Evolutionary conservation across 2,329 filamentous ascomycete species (phyloP).

Genomic region (Salinomyces thailandicus): DNA sequence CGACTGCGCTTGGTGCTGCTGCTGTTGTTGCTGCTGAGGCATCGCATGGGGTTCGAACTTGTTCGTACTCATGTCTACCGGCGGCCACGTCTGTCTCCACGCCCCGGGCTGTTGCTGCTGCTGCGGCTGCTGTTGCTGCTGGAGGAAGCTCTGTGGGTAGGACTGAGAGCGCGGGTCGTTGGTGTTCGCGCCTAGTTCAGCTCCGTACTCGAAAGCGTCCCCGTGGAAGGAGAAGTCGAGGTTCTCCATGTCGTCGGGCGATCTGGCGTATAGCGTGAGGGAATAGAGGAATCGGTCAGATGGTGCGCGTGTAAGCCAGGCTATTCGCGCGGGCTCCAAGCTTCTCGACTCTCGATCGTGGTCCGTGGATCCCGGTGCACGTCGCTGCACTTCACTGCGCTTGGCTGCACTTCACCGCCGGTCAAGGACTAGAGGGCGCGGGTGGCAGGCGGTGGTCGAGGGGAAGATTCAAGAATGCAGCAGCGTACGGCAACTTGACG

Average conservation of each 20-base stretch:
- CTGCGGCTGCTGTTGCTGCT: conserved; percentile 11
- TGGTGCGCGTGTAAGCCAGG: no score
- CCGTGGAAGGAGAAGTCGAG: conserved; percentile 30
- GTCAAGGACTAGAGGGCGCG: no score
- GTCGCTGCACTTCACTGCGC: not conserved
- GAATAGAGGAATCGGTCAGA: not conserved
- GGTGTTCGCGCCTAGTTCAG: conserved; percentile 26
- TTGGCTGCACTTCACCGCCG: no score
- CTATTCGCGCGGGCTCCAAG: no score
- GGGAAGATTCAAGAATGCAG: no score
- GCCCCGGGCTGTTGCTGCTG: conserved; percentile 2
- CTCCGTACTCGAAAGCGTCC: conserved; percentile 32
- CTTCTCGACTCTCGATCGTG: not conserved
- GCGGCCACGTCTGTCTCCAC: conserved; percentile 10
- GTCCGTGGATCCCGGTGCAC: not conserved
- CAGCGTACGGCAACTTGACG: no score
- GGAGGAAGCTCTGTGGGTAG: conserved; percentile 17
- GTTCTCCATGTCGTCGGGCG: conserved; percentile 32
- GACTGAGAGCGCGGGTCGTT: conserved; percentile 21
- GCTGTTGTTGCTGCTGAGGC: conserved; percentile 15
- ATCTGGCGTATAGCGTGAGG: conserved; percentile 1
- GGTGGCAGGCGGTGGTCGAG: no score
- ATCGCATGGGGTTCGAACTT: conserved; percentile 16
- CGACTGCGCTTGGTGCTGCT: conserved; percentile 13
- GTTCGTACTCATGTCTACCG: conserved; percentile 13